Conservation (phyloP, 2,329 filamentous ascomycete genomes). For the Fusarium vanettenii region DNA sequence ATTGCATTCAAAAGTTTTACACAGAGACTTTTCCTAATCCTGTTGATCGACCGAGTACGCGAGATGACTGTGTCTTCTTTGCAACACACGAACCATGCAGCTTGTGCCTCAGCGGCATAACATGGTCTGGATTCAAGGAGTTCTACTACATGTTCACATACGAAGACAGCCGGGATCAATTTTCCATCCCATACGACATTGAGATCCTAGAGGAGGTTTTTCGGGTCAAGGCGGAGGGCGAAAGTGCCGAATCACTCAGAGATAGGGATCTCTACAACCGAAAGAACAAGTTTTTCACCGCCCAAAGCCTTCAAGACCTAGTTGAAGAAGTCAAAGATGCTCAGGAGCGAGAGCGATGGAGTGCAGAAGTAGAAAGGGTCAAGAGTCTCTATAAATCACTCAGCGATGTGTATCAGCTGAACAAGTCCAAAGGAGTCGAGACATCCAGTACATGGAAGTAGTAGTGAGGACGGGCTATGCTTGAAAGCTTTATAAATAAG, state of each 20-base stretch:
- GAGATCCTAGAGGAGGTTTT: slow-evolving; percentile 68
- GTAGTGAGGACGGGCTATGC: not conserved
- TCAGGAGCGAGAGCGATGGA: slow-evolving; percentile 49
- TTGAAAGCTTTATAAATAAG: not conserved
- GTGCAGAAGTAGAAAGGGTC: slow-evolving; percentile 57
- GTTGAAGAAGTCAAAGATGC: slow-evolving; percentile 51
- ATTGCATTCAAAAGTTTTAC: slow-evolving; percentile 70
- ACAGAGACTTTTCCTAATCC: slow-evolving; percentile 49
- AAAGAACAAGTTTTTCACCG: slow-evolving; percentile 66
- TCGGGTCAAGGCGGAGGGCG: slow-evolving; percentile 55
- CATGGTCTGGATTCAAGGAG: slow-evolving; percentile 67
- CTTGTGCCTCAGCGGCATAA: slow-evolving; percentile 67
- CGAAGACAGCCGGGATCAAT: slow-evolving; percentile 67
- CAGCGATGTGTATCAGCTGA: slow-evolving; percentile 61
- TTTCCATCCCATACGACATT: slow-evolving; percentile 68
- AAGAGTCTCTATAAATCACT: slow-evolving; percentile 61
- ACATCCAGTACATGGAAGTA: slow-evolving; percentile 62
- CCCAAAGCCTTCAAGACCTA: slow-evolving; percentile 56
- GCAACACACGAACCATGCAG: slow-evolving; percentile 70
- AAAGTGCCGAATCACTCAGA: slow-evolving; percentile 53
- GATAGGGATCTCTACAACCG: slow-evolving; percentile 63
- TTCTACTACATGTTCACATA: slow-evolving; percentile 71
- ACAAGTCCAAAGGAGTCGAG: slow-evolving; percentile 55
- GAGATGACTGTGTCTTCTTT: slow-evolving; percentile 65
- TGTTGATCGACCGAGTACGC: slow-evolving; percentile 51